Conservation (phyloP, 768 basidiomycete genomes). For the Leccinum ochraceum region DNA sequence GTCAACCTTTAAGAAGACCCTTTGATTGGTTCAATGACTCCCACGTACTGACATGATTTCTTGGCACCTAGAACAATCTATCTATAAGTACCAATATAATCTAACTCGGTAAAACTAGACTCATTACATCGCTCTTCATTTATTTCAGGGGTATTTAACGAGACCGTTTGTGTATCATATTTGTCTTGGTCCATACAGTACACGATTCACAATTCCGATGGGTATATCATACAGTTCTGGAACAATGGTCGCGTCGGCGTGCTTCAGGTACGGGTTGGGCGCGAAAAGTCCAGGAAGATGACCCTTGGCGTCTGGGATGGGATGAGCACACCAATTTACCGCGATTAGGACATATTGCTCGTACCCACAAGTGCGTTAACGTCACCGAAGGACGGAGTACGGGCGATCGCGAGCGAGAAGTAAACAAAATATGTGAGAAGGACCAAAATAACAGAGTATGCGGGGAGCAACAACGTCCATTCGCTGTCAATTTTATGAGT, state of each 20-base stretch:
- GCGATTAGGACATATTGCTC: conserved; percentile 12
- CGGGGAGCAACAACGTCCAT: conserved; percentile 82
- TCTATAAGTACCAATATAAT: conserved; percentile 14
- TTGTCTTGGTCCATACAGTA: conserved; percentile 49
- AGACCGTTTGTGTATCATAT: conserved; percentile 15
- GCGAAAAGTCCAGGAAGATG: conserved; percentile 44
- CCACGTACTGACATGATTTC: conserved; percentile 9
- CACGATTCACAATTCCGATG: conserved; percentile 76
- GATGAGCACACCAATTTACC: conserved; percentile 11
- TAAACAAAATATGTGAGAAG: conserved; percentile 79
- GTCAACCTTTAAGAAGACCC: neutral
- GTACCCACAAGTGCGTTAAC: conserved; percentile 69
- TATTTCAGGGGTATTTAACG: conserved; percentile 23
- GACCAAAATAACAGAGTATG: conserved; percentile 70
- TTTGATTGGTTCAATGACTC: neutral
- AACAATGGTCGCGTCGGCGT: conserved; percentile 46
- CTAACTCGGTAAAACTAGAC: conserved; percentile 5
- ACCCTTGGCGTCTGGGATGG: conserved; percentile 53
- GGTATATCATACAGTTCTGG: conserved; percentile 83
- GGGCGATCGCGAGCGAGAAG: conserved; percentile 69
- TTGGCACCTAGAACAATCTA: conserved; percentile 12
- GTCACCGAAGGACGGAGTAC: conserved; percentile 71
- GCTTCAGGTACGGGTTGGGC: conserved; percentile 48
- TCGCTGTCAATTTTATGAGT: conserved; percentile 50
- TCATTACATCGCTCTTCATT: conserved; percentile 7